Percentiles rank a stretch among this genome's conserved stretches.
Evolutionary conservation across 2,329 filamentous ascomycete genomes (phyloP).

Genomic region (Colletotrichum higginsianum): DNA sequence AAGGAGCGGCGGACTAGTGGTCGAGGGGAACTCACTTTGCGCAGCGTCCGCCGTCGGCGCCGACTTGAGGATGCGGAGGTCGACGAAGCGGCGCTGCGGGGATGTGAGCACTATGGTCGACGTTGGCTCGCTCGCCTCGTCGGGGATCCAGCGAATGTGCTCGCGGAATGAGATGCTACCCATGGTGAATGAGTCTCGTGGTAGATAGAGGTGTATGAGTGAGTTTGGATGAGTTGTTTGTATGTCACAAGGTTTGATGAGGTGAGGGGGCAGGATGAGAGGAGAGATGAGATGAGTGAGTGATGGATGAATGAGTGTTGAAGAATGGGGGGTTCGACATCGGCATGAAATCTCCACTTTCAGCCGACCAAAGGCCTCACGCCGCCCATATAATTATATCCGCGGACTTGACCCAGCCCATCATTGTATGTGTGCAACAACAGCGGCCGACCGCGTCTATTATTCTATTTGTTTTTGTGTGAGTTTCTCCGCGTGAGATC

Average conservation of each 20-base stretch:
- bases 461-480: background rate
- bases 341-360: slow-evolving; percentile 22
- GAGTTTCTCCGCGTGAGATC: slow-evolving; percentile 20
- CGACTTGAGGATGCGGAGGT: slow-evolving; percentile 67
- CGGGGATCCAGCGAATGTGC: slow-evolving; percentile 72
- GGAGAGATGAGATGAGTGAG: too few relatives aligned
- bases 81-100: slow-evolving; percentile 70
- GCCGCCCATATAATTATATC: background rate
- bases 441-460: slow-evolving; percentile 10
- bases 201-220: background rate
- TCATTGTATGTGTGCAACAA: background rate
- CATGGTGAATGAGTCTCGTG: slow-evolving; percentile 48
- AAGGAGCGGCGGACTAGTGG: too few relatives aligned
- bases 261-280: too few relatives aligned
- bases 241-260: too few relatives aligned
- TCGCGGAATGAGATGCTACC: slow-evolving; percentile 70
- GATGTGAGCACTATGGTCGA: slow-evolving; percentile 76
- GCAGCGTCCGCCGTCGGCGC: slow-evolving; percentile 40
- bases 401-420: background rate
- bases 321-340: slow-evolving; percentile 1
- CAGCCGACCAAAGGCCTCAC: slow-evolving; percentile 20
- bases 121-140: slow-evolving; percentile 70
- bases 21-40: slow-evolving; percentile 8
- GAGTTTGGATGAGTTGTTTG: background rate
- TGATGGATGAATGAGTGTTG: too few relatives aligned